phyloP scores from a whole-genome alignment of 192 early-diverging fungal genomes.

The Spizellomyces sp. region DNA sequence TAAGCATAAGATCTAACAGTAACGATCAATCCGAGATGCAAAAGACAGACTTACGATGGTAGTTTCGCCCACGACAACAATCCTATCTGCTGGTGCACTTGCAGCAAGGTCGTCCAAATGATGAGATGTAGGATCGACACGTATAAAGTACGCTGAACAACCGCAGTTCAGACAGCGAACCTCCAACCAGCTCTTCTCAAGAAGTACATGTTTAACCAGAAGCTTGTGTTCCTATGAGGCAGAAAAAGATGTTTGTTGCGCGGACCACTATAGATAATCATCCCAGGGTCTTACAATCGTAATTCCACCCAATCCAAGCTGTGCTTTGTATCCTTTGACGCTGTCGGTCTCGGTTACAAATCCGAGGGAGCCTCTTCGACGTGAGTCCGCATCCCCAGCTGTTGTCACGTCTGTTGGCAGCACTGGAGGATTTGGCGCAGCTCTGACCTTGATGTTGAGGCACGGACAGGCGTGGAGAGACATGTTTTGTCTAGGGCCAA shows the following conservation, averaged over 20 bases:
- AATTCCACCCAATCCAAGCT: constrained; percentile 31
- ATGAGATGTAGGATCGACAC: constrained; percentile 12
- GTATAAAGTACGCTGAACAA: constrained; percentile 13
- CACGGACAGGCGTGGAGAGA: no score
- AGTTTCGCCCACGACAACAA: constrained; percentile 8
- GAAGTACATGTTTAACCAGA: constrained; percentile 15
- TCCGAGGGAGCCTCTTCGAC: neutral
- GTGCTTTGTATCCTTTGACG: constrained; percentile 7
- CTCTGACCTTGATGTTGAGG: no score
- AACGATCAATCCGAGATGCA: no score
- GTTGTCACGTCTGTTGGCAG: no score
- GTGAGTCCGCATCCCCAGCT: no score
- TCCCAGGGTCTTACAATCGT: neutral
- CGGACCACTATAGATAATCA: no score
- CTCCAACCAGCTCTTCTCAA: constrained; percentile 16
- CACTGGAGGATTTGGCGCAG: no score
- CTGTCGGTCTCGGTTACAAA: constrained; percentile 9
- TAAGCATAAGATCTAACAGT: no score
- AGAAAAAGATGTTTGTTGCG: no score
- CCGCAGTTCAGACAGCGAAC: constrained; percentile 28
- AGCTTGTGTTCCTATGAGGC: constrained; percentile 15
- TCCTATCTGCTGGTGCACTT: constrained; percentile 4
- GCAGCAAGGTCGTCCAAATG: constrained; percentile 4
- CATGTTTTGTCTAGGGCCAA: no score
- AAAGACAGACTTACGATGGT: neutral